These are phyloP conservation scores for Ottelia alismoides DNA, from an alignment of 106 monocot species.

Conservation along the genomic window DNA sequence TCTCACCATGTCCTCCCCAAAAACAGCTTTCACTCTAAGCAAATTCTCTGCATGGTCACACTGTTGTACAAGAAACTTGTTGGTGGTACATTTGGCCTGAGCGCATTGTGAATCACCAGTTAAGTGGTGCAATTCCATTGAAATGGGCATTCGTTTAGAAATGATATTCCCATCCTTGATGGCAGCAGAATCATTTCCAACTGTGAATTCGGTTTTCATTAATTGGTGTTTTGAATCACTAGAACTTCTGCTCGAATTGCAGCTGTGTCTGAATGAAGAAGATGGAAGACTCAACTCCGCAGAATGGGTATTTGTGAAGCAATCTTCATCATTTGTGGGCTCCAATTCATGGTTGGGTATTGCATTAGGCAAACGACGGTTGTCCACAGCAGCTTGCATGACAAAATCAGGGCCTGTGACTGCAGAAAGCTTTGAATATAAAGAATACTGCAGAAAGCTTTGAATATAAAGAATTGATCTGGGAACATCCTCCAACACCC, in stretches of 20 bases:
- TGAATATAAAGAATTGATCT: constrained; percentile 46
- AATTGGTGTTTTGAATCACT: constrained; percentile 11
- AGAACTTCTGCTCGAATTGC: constrained; percentile 38
- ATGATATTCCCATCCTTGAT: constrained; percentile 14
- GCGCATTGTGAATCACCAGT: constrained; percentile 9
- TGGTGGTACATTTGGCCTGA: constrained; percentile 5
- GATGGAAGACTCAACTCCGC: constrained; percentile 35
- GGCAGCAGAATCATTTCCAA: constrained; percentile 18
- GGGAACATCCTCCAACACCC: constrained; percentile 41
- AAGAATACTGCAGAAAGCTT: constrained; percentile 32
- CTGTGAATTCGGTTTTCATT: constrained; percentile 6
- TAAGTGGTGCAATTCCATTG: constrained; percentile 3
- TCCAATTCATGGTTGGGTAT: constrained; percentile 14
- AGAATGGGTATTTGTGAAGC: constrained; percentile 11
- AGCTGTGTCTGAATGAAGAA: constrained; percentile 38
- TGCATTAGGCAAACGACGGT: background rate
- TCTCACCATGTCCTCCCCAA: constrained; percentile 59
- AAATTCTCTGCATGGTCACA: background rate
- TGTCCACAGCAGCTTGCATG: constrained; percentile 1
- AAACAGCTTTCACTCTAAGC: constrained; percentile 46
- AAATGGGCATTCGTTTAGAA: constrained; percentile 5
- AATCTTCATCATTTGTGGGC: constrained; percentile 10
- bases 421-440: too few relatives aligned
- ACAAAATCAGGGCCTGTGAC: constrained; percentile 10
- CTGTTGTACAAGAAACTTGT: background rate